phyloP scores from a whole-genome alignment of 306 rosid species.

The Cyclanthera cordifolia region DNA sequence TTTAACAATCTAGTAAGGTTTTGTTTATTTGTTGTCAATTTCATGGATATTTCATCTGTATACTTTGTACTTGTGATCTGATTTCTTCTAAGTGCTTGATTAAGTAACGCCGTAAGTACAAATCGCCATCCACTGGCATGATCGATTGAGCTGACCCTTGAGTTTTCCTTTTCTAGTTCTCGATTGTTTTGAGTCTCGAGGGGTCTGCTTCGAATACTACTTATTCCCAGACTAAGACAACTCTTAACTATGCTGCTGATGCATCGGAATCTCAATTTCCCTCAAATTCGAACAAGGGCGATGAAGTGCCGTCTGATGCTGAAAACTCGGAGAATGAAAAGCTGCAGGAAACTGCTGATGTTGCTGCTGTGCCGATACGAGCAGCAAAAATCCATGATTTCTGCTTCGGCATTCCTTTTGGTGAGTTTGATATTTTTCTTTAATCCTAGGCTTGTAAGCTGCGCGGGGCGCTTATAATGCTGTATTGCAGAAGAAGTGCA shows the following conservation, averaged over 20 bases:
- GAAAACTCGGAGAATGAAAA: conserved; percentile 27
- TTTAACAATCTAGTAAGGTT: background rate
- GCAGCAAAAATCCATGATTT: conserved; percentile 84
- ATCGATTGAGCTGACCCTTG: background rate
- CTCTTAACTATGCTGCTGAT: conserved; percentile 32
- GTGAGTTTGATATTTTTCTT: conserved; percentile 24
- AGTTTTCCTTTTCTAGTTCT: conserved; percentile 30
- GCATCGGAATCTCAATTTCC: conserved; percentile 24
- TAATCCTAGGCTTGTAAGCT: background rate
- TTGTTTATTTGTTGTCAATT: background rate
- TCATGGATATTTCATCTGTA: background rate
- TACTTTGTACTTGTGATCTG: background rate
- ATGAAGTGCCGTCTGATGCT: conserved; percentile 18
- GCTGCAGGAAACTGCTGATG: conserved; percentile 18
- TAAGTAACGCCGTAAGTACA: background rate
- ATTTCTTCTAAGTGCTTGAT: background rate
- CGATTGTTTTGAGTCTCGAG: conserved; percentile 45
- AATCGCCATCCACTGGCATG: background rate
- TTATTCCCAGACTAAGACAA: conserved; percentile 28
- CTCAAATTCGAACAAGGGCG: conserved; percentile 22
- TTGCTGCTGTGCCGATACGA: conserved; percentile 25
- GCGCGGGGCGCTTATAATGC: background rate
- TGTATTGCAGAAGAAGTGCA: background rate
- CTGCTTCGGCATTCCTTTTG: conserved; percentile 94
- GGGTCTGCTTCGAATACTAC: conserved; percentile 33